Evolutionary conservation across 2,329 filamentous ascomycete species (phyloP).

Genomic region (Coleophoma eucalyptorum): DNA sequence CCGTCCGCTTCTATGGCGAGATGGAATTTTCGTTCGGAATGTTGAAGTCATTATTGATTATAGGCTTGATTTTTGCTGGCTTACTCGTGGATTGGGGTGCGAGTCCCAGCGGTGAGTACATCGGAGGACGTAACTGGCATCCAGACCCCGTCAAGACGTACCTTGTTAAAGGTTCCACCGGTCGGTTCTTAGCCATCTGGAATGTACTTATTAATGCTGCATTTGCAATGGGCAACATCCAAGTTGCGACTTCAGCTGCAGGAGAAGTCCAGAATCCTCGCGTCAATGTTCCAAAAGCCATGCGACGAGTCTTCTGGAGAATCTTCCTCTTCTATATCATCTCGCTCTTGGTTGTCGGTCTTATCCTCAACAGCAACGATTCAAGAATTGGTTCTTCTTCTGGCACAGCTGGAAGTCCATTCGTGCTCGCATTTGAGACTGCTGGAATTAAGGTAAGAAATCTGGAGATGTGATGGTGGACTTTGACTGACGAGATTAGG

Average conservation of each 20-base stretch:
- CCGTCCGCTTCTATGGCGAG: neutral
- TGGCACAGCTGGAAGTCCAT: constrained; percentile 51
- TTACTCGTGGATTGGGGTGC: constrained; percentile 53
- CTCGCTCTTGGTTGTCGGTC: constrained; percentile 42
- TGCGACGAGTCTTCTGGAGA: constrained; percentile 62
- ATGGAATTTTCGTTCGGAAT: constrained; percentile 27
- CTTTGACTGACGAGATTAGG: constrained; percentile 19
- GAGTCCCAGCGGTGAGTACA: constrained; percentile 37
- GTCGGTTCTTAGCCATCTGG: constrained; percentile 55
- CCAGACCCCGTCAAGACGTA: neutral
- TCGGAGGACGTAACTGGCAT: constrained; percentile 45
- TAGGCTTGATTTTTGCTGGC: constrained; percentile 59
- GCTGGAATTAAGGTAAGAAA: constrained; percentile 49
- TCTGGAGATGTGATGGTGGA: too few species aligned
- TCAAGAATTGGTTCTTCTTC: constrained; percentile 37
- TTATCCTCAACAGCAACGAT: constrained; percentile 52
- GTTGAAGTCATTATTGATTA: constrained; percentile 35
- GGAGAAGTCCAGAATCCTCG: constrained; percentile 59
- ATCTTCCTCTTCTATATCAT: constrained; percentile 36
- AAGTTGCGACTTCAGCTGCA: constrained; percentile 48
- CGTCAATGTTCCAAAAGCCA: constrained; percentile 52
- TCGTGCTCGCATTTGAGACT: constrained; percentile 65
- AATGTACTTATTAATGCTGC: constrained; percentile 46
- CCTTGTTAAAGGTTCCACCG: constrained; percentile 34
- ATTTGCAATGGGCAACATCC: constrained; percentile 15